phyloP scores from a whole-genome alignment of 352 stramenopile species.

The Phytophthora sojae region DNA sequence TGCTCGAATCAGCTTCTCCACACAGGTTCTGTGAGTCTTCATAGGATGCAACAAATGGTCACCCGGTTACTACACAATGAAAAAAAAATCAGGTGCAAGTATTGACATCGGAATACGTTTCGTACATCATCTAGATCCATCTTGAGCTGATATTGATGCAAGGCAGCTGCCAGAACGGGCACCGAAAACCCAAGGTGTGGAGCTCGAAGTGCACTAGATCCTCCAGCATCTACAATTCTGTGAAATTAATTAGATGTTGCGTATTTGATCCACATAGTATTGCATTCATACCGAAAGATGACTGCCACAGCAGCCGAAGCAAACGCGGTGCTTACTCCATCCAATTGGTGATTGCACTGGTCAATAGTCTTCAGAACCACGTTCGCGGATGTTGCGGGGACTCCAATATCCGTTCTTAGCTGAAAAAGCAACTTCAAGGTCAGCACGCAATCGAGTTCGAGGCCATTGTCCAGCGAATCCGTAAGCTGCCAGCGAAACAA shows the following conservation, averaged over 20 bases:
- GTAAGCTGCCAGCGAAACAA: conserved; percentile 26
- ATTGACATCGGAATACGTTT: neutral
- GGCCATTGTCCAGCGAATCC: conserved; percentile 13
- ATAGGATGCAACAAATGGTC: neutral
- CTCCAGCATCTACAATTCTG: conserved; percentile 10
- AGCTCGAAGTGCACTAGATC: conserved; percentile 9
- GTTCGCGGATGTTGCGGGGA: conserved; percentile 28
- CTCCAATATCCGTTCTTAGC: conserved; percentile 4
- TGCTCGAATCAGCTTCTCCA: conserved; percentile 27
- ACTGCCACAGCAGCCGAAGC: conserved; percentile 16
- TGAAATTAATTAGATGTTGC: neutral
- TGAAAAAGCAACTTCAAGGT: conserved; percentile 35
- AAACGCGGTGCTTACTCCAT: conserved; percentile 14
- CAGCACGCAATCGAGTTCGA: conserved; percentile 32
- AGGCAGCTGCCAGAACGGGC: conserved; percentile 15
- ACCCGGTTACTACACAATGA: neutral
- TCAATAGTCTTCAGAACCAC: conserved; percentile 39
- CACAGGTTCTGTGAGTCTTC: conserved; percentile 17
- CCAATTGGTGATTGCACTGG: conserved; percentile 13
- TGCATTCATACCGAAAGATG: conserved; percentile 28
- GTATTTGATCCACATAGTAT: neutral
- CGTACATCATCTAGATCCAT: conserved; percentile 22
- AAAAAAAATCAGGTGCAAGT: neutral
- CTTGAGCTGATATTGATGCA: conserved; percentile 28
- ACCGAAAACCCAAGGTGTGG: conserved; percentile 1